Evolutionary conservation across 306 rosid genomes (phyloP), one percentile per base, ranked within the genome.

Genomic region (Begonia peltatifolia): DNA sequence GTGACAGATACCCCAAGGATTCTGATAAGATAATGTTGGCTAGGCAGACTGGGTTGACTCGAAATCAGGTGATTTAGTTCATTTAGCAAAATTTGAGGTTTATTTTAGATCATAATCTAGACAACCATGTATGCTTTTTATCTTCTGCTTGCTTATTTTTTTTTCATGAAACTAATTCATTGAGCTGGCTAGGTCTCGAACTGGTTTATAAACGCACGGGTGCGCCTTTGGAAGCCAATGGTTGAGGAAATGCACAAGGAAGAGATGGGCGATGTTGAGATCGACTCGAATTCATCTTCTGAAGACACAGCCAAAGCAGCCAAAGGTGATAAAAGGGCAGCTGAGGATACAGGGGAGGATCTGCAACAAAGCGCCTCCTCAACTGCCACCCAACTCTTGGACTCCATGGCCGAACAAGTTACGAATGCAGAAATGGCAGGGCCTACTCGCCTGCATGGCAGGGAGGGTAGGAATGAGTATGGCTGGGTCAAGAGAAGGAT

Each of bases 141-240:
- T n/a, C n/a, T n/a, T 20, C 23, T 20, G 23, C 23, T 20, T 20
- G 1, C 1, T 3, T 20, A 0, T 3, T 25, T 3, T 7, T 30
- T 30, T 30, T 7, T 30, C 9, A 30, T 30, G 38, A 4, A 30
- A 4, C 38, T 30, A 30, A 30, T 30, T 5, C 1, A 30, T 30
- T 30, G 38, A 30, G 38, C 38, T 57, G 41, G 18, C 57, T 66
- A 84, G 94, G 94, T 84, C 66, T 79, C 94, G 41, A 84, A 84
- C 73, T 84, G 94, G 94, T 84, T 84, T 59, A 84, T 84, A 68
- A 84, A 84, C 64, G 94, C 94, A 3, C 68, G 94, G 2, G 94
- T 84, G 54, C 94, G 90, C 54, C 84, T 84, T 17, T 84, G 94
- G 94, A 84, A 84, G 62, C 94, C 94, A 60, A 84, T 84, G 90